Percentiles rank a stretch among this genome's conserved stretches.
Evolutionary conservation across 768 basidiomycete genomes (phyloP).

Genomic region (Suillus luteus): DNA sequence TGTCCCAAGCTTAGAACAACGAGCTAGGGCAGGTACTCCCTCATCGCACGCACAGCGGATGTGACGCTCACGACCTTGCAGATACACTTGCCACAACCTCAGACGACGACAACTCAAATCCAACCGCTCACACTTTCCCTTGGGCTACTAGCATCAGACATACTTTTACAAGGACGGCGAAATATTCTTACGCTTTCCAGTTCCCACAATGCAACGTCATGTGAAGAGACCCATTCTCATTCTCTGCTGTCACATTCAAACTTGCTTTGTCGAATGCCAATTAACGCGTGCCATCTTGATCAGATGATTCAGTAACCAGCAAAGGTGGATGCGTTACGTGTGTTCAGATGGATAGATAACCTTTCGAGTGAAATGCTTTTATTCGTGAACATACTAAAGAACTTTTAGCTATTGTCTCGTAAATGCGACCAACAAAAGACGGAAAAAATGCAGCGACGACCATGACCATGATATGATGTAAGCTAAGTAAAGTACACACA

Average conservation of each 20-base stretch:
- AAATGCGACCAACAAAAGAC: constrained; percentile 26
- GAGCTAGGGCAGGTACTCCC: not conserved
- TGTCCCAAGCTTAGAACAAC: not conserved
- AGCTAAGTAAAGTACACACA: constrained; percentile 30
- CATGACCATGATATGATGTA: constrained; percentile 22
- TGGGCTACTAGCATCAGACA: not conserved
- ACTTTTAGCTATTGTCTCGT: constrained; percentile 29
- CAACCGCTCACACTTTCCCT: not conserved
- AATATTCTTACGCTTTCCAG: not conserved
- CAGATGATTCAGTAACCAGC: not conserved
- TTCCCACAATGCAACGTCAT: constrained; percentile 12
- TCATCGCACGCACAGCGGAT: not conserved
- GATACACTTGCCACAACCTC: not conserved
- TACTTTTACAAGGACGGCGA: not conserved
- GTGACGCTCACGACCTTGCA: not conserved
- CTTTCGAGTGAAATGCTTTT: constrained; percentile 7
- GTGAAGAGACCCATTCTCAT: not conserved
- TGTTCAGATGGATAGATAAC: not conserved
- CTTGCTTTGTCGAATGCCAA: not conserved
- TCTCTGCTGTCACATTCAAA: not conserved
- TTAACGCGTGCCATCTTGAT: not conserved
- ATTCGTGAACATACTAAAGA: constrained; percentile 20
- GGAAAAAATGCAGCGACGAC: constrained; percentile 22
- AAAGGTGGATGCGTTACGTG: not conserved
- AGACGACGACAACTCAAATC: not conserved